These are phyloP conservation scores for Rhizopogon sp. DNA, from an alignment of 768 basidiomycete genomes.

Conservation along the genomic window DNA sequence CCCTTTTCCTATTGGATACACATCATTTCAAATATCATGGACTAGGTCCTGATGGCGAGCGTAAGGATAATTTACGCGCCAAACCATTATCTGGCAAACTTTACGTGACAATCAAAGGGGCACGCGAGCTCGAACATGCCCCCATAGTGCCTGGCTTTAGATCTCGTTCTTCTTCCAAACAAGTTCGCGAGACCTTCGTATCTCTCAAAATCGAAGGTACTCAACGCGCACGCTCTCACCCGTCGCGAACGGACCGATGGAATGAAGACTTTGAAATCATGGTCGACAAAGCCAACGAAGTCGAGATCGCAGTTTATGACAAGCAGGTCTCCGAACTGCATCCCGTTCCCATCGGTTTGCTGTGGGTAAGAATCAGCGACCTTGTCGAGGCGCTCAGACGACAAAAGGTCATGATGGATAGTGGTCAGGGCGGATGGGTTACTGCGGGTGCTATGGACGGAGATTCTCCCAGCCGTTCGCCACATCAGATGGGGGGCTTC, in stretches of 20 bases:
- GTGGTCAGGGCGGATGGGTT: slow-evolving; percentile 90
- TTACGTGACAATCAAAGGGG: slow-evolving; percentile 81
- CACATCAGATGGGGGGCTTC: slow-evolving; percentile 45
- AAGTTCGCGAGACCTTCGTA: slow-evolving; percentile 76
- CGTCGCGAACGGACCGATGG: slow-evolving; percentile 94
- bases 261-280: slow-evolving; percentile 95
- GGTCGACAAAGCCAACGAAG: slow-evolving; percentile 98
- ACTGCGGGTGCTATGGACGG: slow-evolving; percentile 88
- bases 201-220: slow-evolving; percentile 97
- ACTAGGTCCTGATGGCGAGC: slow-evolving; percentile 70
- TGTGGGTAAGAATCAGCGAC: slow-evolving; percentile 94
- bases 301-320: slow-evolving; percentile 94
- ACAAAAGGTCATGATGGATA: slow-evolving; percentile 87
- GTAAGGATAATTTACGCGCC: slow-evolving; percentile 88
- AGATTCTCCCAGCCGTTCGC: slow-evolving; percentile 42
- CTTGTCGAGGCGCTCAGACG: slow-evolving; percentile 89
- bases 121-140: slow-evolving; percentile 93
- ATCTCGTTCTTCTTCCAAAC: slow-evolving; percentile 75
- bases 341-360: slow-evolving; percentile 85
- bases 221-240: slow-evolving; percentile 86
- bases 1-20: slow-evolving; percentile 1
- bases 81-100: slow-evolving; percentile 94
- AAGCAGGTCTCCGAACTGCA: slow-evolving; percentile 78
- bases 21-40: slow-evolving; percentile 12
- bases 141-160: slow-evolving; percentile 59